These are phyloP conservation scores for Corinectria fuckeliana DNA, from an alignment of 2,329 filamentous ascomycete species.

Conservation along the genomic window DNA sequence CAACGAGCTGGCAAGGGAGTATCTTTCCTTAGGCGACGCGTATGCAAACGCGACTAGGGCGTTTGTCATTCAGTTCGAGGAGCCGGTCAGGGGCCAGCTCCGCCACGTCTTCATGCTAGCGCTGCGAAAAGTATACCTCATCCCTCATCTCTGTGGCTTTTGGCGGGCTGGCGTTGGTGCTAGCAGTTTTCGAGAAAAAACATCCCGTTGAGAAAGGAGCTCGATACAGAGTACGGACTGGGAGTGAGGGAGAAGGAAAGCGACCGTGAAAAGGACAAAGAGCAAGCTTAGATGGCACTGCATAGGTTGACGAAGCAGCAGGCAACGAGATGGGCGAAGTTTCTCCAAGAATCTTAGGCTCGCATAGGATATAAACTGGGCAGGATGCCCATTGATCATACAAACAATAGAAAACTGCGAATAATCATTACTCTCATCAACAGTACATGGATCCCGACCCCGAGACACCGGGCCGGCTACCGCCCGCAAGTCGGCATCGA, in stretches of 20 bases:
- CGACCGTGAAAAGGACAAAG: not conserved
- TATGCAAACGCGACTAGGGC: constrained; percentile 37
- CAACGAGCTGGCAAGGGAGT: constrained; percentile 17
- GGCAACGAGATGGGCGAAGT: not conserved
- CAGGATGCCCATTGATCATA: not conserved
- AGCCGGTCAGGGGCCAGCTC: constrained; percentile 28
- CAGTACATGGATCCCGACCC: not conserved
- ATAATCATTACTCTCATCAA: not conserved
- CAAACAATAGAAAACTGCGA: not conserved
- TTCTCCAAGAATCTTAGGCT: no score
- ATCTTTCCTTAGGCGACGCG: constrained; percentile 35
- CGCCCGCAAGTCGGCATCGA: not conserved
- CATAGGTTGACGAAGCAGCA: no score
- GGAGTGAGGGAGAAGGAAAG: constrained; percentile 13
- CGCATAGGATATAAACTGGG: not conserved
- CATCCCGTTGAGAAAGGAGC: constrained; percentile 33
- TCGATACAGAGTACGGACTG: constrained; percentile 40
- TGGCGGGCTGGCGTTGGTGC: constrained; percentile 25
- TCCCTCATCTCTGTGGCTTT: constrained; percentile 32
- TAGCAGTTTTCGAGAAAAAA: constrained; percentile 38
- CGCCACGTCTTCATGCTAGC: constrained; percentile 34
- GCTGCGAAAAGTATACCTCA: constrained; percentile 33
- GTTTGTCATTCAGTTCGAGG: constrained; percentile 32
- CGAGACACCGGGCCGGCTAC: not conserved
- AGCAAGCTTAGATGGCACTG: not conserved